Base-by-base conservation (phyloP, 257 asterid species). In the Parsonsia alboflavescens region DNA sequence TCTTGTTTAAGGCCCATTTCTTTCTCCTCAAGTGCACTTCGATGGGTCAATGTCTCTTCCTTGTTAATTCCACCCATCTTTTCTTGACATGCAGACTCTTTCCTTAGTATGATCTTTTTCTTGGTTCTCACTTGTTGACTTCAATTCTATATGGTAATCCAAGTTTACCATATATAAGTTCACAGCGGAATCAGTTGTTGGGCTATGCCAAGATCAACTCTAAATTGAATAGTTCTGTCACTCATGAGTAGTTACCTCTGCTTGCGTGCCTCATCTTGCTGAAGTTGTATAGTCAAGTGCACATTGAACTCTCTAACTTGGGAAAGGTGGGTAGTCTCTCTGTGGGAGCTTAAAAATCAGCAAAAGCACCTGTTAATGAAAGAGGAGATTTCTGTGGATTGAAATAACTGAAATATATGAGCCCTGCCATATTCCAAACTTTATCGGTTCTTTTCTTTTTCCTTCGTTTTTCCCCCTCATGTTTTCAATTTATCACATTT, bases 401-500 rank as follows among this genome's bases (percentile, higher is more conserved):
- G 30, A 15, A 33, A 17, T 10, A 36, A 5, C 44, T n/a, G 30
- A 54, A 33, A 63, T 33, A 7, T 28, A 63, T 36, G 33, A 63
- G 48, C 44, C 33, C 45, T 24, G 16, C 19, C 12, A 10, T 39
- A 50, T 13, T 24, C 12, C 65, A 33, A 33, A 59, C 65, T 24
- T 61, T 61, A 0, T 30, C 1, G 10, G n/a, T 61, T 61, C n/a
- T 26, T 61, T 12, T 28, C 3, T 13, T 28, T 13, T 28, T 61
- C 6, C 30, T 11, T 61, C n/a, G n/a, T 74, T 21, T 19, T 13
- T 0, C 7, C 16, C n/a, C 12, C 41, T 57, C 33, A 28, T 16
- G 13, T 57, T 33, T 46, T 62, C 50, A 22, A 44, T 52, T 12
- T 54, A 39, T 68, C 17, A 9, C 78, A 36, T 72, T 73, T 74